Conservation (phyloP, 257 asterid species). For the Nicotiana benthamiana region DNA sequence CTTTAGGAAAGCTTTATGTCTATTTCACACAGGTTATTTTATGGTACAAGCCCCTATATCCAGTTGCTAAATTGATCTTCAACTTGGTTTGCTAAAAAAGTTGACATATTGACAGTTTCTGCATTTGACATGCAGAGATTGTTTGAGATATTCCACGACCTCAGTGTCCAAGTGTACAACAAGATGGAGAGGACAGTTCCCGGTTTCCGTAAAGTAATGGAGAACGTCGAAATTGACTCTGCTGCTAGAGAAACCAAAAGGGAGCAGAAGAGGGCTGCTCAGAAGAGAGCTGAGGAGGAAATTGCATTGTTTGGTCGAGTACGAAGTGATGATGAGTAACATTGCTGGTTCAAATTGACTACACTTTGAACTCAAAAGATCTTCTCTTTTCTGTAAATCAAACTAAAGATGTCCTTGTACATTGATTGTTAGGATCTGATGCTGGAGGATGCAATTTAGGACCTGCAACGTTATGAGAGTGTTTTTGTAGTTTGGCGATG, state of each 20-base stretch:
- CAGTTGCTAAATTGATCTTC: background rate
- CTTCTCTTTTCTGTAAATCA: background rate
- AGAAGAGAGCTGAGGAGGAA: conserved; percentile 34
- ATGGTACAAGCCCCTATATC: background rate
- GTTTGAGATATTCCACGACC: conserved; percentile 30
- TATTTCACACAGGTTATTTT: background rate
- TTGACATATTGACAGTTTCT: background rate
- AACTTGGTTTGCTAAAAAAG: background rate
- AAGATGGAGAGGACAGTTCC: conserved; percentile 44
- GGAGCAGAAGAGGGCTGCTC: conserved; percentile 34
- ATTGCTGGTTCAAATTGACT: background rate
- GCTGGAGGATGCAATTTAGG: background rate
- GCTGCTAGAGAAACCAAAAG: conserved; percentile 23
- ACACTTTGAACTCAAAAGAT: background rate
- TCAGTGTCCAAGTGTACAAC: conserved; percentile 32
- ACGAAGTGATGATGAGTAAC: background rate
- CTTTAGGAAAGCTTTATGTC: background rate
- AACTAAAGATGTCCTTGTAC: background rate
- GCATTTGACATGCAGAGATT: conserved; percentile 32
- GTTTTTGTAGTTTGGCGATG: background rate
- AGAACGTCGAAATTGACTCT: conserved; percentile 32
- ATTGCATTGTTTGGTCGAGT: conserved; percentile 11
- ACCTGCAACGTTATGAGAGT: background rate
- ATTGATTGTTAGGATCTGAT: background rate
- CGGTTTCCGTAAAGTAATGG: conserved; percentile 52